A percentile compares a stretch with the other conserved stretches of the same genome.
phyloP scores from a whole-genome alignment of 2,329 filamentous ascomycete genomes.

The Hypoxylon sp. region DNA sequence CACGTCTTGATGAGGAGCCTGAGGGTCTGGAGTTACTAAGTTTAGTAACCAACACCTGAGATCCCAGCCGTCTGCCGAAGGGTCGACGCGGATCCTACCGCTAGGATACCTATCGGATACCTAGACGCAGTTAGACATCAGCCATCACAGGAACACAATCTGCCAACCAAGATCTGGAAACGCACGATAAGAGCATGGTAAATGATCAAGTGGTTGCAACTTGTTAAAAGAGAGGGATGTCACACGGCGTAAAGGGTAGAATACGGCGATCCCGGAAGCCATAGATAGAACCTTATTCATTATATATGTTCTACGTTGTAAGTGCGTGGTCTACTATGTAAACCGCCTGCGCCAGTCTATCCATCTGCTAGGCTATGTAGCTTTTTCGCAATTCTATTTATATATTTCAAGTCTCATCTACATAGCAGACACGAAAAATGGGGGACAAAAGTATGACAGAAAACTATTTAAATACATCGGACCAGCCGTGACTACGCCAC shows the following conservation, averaged over 20 bases:
- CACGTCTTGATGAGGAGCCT: neutral
- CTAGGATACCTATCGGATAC: neutral
- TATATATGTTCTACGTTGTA: neutral
- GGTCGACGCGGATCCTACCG: neutral
- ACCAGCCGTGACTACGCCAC: no score
- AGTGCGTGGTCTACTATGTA: neutral
- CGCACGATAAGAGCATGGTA: neutral
- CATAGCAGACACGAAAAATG: neutral
- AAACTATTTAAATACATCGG: neutral
- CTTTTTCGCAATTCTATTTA: constrained; percentile 2
- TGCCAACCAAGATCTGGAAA: neutral
- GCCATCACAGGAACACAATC: no score
- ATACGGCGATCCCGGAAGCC: neutral
- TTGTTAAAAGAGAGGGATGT: neutral
- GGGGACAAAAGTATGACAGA: constrained; percentile 1
- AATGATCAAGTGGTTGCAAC: neutral
- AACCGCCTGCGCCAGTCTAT: neutral
- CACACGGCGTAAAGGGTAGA: no score
- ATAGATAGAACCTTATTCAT: neutral
- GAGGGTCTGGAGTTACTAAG: constrained; percentile 24
- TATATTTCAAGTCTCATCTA: neutral
- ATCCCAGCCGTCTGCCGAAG: neutral
- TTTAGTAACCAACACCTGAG: constrained; percentile 23
- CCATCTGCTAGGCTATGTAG: neutral
- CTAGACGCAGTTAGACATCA: no score